A percentile compares a stretch with the other conserved stretches of the same genome.
Conservation (phyloP, 2,329 filamentous ascomycete genomes). For the Ophiostoma perfectum region DNA sequence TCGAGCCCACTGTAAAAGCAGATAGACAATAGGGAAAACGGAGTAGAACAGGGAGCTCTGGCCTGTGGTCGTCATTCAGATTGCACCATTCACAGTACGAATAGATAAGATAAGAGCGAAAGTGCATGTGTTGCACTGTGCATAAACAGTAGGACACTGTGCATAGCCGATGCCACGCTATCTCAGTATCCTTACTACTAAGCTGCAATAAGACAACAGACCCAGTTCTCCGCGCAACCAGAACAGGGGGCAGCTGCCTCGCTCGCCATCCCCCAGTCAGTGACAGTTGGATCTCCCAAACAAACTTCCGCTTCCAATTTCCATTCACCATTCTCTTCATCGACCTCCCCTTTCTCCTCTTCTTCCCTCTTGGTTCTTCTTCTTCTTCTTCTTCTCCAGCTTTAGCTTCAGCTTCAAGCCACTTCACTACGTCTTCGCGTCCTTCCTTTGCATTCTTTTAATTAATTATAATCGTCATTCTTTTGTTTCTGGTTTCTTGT, state of each 20-base stretch:
- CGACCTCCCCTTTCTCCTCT: background rate
- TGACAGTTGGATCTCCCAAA: conserved; percentile 1
- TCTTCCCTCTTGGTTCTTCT: background rate
- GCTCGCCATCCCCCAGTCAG: conserved; percentile 4
- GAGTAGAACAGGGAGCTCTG: background rate
- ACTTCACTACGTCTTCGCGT: background rate
- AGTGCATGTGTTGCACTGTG: background rate
- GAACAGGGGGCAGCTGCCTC: background rate
- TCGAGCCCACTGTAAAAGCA: background rate
- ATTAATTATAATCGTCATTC: conserved; percentile 12
- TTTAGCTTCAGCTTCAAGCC: background rate
- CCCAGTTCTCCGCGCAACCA: conserved; percentile 5
- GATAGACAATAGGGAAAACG: background rate
- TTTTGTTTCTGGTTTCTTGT: conserved; percentile 7
- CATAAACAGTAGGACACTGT: background rate
- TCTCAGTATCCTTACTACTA: no score
- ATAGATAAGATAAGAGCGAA: background rate
- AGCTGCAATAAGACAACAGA: conserved; percentile 11
- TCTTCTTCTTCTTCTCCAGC: conserved; percentile 2
- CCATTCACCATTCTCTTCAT: conserved; percentile 1
- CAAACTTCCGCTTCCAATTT: conserved; percentile 19
- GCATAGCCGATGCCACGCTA: background rate
- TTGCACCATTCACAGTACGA: conserved; percentile 1
- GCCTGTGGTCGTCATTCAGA: background rate
- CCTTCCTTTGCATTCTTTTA: conserved; percentile 5